Conservation (phyloP, 805 yeast species). For the Hyphopichia homilentoma region DNA sequence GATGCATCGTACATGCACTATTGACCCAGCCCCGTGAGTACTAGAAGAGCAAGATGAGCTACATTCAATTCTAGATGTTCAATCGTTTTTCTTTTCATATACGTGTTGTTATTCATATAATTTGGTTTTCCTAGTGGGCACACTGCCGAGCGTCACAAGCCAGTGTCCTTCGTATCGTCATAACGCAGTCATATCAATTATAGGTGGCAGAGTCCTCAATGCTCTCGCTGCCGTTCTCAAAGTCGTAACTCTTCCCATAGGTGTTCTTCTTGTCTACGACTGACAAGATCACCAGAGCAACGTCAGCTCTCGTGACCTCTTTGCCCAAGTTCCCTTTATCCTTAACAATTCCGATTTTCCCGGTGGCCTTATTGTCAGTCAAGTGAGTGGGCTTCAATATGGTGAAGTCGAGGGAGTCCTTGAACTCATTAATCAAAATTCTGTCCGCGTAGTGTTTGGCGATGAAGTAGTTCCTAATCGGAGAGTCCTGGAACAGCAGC, state of each 20-base stretch:
- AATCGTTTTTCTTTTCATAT: too few relatives aligned
- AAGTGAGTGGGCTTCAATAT: constrained; percentile 53
- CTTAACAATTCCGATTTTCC: constrained; percentile 37
- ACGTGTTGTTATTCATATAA: too few relatives aligned
- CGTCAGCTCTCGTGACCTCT: constrained; percentile 52
- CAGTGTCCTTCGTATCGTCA: too few relatives aligned
- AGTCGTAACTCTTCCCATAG: constrained; percentile 39
- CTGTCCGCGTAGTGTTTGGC: constrained; percentile 62
- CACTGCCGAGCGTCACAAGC: too few relatives aligned
- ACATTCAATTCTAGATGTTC: too few relatives aligned
- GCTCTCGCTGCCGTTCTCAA: constrained; percentile 38
- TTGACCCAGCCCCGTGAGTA: too few relatives aligned
- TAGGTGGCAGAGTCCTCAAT: constrained; percentile 9
- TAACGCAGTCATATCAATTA: too few relatives aligned
- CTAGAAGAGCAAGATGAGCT: too few relatives aligned
- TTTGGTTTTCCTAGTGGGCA: too few relatives aligned
- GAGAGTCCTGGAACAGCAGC: constrained; percentile 36
- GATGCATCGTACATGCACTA: too few relatives aligned
- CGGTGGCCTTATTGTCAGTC: constrained; percentile 38
- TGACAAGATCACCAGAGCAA: constrained; percentile 44
- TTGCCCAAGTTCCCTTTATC: constrained; percentile 16
- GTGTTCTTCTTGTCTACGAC: constrained; percentile 35
- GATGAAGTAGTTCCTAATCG: constrained; percentile 46
- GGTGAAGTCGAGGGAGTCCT: constrained; percentile 47
- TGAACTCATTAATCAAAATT: constrained; percentile 31